Evolutionary conservation across 441 rosid genomes (phyloP).

Genomic region (Pelargonium fulgidum): DNA sequence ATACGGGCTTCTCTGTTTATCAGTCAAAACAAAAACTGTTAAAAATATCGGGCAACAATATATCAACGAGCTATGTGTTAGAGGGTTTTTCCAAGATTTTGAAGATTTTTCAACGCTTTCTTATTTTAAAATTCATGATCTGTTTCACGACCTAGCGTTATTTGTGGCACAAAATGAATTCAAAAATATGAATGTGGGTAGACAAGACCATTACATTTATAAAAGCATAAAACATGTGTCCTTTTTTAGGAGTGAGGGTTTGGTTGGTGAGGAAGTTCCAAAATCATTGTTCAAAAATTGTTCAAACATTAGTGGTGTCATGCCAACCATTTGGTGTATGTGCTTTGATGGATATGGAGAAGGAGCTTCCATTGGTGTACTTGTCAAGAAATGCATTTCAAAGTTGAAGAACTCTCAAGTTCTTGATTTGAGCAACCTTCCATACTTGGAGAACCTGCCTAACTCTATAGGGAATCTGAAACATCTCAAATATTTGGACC

Average conservation of each 20-base stretch:
- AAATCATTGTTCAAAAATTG: no score
- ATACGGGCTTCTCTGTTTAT: neutral
- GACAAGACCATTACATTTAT: neutral
- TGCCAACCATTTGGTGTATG: no score
- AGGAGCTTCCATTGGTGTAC: no score
- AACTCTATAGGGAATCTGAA: neutral
- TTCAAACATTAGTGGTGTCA: no score
- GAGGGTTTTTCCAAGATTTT: neutral
- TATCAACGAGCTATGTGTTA: neutral
- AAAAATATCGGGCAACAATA: slow-evolving; percentile 4
- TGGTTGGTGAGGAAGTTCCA: no score
- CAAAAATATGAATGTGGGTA: neutral
- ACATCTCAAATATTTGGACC: neutral
- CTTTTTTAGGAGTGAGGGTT: neutral
- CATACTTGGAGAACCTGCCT: neutral
- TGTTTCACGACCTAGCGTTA: neutral
- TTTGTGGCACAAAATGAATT: neutral
- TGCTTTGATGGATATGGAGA: no score
- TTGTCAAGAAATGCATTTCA: neutral
- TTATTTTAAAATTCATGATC: neutral
- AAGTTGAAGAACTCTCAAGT: neutral
- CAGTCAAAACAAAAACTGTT: neutral
- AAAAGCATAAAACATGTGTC: neutral
- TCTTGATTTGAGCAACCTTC: neutral
- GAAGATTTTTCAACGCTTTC: neutral